Conservation (phyloP, 2,329 filamentous ascomycete species). For the Pyrenophora tritici-repentis region DNA sequence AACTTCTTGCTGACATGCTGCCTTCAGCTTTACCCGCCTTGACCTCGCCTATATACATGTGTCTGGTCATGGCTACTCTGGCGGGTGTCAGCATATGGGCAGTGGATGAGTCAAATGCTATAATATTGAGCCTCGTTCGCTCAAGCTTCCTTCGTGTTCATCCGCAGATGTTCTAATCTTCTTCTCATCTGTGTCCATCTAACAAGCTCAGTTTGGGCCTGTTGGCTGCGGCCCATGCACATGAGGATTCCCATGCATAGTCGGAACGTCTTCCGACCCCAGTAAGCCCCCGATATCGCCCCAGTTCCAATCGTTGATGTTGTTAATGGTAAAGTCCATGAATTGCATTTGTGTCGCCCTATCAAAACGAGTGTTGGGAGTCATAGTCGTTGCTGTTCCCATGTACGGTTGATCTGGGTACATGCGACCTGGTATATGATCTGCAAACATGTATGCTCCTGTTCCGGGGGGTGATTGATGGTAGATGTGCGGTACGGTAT, state of each 20-base stretch:
- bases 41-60: too few relatives aligned
- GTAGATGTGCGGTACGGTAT: slow-evolving; percentile 24
- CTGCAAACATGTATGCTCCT: slow-evolving; percentile 40
- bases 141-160: background rate
- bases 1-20: too few relatives aligned
- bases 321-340: slow-evolving; percentile 45
- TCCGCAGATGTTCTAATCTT: background rate
- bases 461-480: slow-evolving; percentile 31
- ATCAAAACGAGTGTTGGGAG: slow-evolving; percentile 31
- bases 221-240: slow-evolving; percentile 10
- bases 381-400: slow-evolving; percentile 9
- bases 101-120: background rate
- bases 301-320: slow-evolving; percentile 46
- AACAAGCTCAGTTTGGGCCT: slow-evolving; percentile 6
- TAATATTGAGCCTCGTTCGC: slow-evolving; percentile 1
- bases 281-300: slow-evolving; percentile 38
- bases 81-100: background rate
- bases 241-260: slow-evolving; percentile 11
- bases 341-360: slow-evolving; percentile 40
- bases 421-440: slow-evolving; percentile 28
- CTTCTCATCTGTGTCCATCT: background rate
- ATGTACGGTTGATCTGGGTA: slow-evolving; percentile 29
- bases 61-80: too few relatives aligned
- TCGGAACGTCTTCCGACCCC: slow-evolving; percentile 24
- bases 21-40: too few relatives aligned